Evolutionary conservation across 2,329 filamentous ascomycete genomes (phyloP), one percentile per base, ranked within the genome.

Genomic region (Celoporthe dispersa): DNA sequence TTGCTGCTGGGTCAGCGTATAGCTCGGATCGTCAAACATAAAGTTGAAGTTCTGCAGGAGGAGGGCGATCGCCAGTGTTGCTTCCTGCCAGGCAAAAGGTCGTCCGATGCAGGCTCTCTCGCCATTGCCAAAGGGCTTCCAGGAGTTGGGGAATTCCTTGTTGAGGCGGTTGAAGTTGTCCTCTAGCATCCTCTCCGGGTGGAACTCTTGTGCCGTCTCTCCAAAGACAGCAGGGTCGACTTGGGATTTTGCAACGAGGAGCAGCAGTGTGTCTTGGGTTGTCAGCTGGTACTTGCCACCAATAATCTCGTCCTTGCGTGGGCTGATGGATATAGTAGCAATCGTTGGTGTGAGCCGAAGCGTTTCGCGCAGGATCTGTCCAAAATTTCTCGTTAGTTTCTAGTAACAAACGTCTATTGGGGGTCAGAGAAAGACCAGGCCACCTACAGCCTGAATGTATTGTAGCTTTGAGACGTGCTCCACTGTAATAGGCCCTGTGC

Each of bases 1-100:
- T 73, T 86, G 82, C 73, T 87, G 84, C 72, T 88, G 80, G 68
- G 84, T 75, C 19, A 92, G 78, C 51, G 84, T 76, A 73, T 92
- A 92, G 72, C 81, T 83, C 0, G 90, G 86, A 71, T 94, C 86
- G 53, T 86, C 86, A 68, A 89, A 78, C 64, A 84, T 82, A 70
- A 94, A 88, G 73, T 92, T 86, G 80, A 94, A 93, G 75, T 90
- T 92, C 75, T 93, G 91, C 69, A 94, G 81, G 16, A 93, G 77
- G 74, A 91, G 84, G 0, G 89, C 87, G 74, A 89, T 82, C 11
- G 86, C 84, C 0, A 93, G 80, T 6, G 91, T 77, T 1, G 86
- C 84, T 79, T 94, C 92, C 76, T 94, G 92, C 89, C 90, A 92
- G 1, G 92, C 91, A 76, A 94, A 94, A 0, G 88, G 84, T 1